Percentiles rank a stretch among this genome's conserved stretches.
These are phyloP conservation scores for Globisporangium perplexum DNA, from an alignment of 352 stramenopile genomes.

Conservation along the genomic window DNA sequence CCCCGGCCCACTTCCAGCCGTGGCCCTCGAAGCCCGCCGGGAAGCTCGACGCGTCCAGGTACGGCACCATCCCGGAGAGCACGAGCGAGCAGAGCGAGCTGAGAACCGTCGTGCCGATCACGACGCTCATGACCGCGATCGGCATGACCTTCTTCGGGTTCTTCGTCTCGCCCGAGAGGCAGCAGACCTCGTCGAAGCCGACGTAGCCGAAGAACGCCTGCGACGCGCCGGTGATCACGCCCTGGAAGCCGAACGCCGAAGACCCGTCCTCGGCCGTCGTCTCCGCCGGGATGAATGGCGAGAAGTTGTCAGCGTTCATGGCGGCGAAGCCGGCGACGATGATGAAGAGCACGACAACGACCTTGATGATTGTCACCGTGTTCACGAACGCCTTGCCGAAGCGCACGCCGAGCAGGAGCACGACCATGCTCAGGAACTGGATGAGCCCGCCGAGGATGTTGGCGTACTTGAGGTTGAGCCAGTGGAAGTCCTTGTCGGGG, in stretches of 20 bases:
- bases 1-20: conserved; percentile 36
- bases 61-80: conserved; percentile 76
- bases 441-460: conserved; percentile 53
- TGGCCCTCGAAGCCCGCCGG: conserved; percentile 40
- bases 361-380: conserved; percentile 71
- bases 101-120: conserved; percentile 62
- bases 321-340: conserved; percentile 78
- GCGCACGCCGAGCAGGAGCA: conserved; percentile 72
- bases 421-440: conserved; percentile 48
- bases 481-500: conserved; percentile 31
- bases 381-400: conserved; percentile 88
- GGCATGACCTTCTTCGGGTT: conserved; percentile 79
- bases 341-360: conserved; percentile 86
- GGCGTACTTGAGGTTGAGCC: conserved; percentile 44
- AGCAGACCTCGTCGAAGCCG: conserved; percentile 93
- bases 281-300: conserved; percentile 67
- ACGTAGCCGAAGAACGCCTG: conserved; percentile 93
- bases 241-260: conserved; percentile 39
- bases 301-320: conserved; percentile 74
- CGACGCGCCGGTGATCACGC: conserved; percentile 77
- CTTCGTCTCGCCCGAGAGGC: conserved; percentile 75
- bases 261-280: conserved; percentile 14
- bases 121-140: conserved; percentile 69
- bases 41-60: conserved; percentile 40
- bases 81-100: conserved; percentile 76